These are phyloP conservation scores for Cucurbita argyrosperma DNA, from an alignment of 306 rosid genomes.

Conservation along the genomic window DNA sequence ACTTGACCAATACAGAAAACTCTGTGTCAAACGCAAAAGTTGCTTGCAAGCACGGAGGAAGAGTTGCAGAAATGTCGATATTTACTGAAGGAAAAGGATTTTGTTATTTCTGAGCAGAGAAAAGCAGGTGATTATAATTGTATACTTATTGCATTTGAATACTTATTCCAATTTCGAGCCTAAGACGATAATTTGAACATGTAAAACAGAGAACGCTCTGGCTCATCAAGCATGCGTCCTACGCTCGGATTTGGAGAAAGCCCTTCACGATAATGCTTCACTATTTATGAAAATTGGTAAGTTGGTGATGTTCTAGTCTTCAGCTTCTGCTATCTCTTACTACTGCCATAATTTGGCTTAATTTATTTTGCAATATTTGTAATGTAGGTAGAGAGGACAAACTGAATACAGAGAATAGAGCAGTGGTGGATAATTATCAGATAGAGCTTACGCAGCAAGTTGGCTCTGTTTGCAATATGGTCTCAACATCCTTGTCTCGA, in stretches of 20 bases:
- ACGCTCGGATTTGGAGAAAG: conserved; percentile 71
- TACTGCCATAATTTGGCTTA: not conserved
- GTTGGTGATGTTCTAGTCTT: not conserved
- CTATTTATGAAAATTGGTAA: conserved; percentile 72
- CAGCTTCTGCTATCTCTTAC: not conserved
- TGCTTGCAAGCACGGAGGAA: conserved; percentile 57
- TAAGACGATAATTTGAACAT: conserved; percentile 7
- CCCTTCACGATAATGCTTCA: conserved; percentile 56
- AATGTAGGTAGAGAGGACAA: conserved; percentile 73
- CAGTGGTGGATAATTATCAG: conserved; percentile 59
- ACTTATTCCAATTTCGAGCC: not conserved
- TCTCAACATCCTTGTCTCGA: conserved; percentile 41
- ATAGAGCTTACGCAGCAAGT: conserved; percentile 52
- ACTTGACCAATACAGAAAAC: conserved; percentile 36
- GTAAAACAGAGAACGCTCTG: conserved; percentile 63
- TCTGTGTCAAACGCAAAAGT: conserved; percentile 43
- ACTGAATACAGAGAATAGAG: conserved; percentile 49
- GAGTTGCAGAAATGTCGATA: conserved; percentile 58
- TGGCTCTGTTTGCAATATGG: conserved; percentile 61
- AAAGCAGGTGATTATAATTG: conserved; percentile 52
- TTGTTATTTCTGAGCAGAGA: conserved; percentile 66
- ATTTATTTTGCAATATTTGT: not conserved
- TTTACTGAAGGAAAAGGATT: conserved; percentile 54
- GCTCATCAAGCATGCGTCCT: conserved; percentile 74
- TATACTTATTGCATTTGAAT: not conserved